Base-by-base conservation (phyloP, 176 grass and related monocot genomes). In the Raddia guianensis region DNA sequence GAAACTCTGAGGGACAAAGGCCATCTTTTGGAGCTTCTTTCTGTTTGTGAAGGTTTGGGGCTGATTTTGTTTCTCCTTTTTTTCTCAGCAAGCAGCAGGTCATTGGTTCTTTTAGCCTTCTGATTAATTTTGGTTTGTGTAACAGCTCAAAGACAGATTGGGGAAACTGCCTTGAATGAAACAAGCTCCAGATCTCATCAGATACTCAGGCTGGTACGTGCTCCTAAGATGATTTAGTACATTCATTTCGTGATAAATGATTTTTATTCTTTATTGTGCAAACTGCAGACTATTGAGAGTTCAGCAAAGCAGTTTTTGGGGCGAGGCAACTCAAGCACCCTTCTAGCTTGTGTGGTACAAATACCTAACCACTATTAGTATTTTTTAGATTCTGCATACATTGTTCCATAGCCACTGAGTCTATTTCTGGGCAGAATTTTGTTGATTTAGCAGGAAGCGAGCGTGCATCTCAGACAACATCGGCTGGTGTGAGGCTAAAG, bases 371-470 rank as follows among this genome's bases (percentile, higher is more conserved):
- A 14, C 46, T 54, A 15, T 35, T 83, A 4, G 0, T 13, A 16
- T 12, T 35, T 42, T 48, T 81, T 57, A 16, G 3, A 8, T 55
- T 18, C 8, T 70, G 49, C 3, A 63, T 18, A 19, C 40, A 40
- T 8, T 80, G 45, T 83, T 75, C 8, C 6, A 61, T 67, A 32
- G 8, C 16, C 47, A 53, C 40, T 61, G 51, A 81, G 21, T 47
- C 65, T 44, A 49, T 15, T 12, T 82, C 18, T 73, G 21, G 50
- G 15, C 44, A 98, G 95, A 98, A 98, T 66, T 98, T 93, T 83
- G 92, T 98, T 77, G 95, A 98, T 82, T 84, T 95, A 77, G 95
- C 95, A 53, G 95, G 95, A 75, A 98, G 95, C 61, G 95, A 98
- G 47, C 92, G 95, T 12, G 95, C 92, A 14, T 95, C 95, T 59